A percentile compares a stretch with the other conserved stretches of the same genome.
These are phyloP conservation scores for Hericium rajendrae DNA, from an alignment of 768 basidiomycete genomes.

Conservation along the genomic window DNA sequence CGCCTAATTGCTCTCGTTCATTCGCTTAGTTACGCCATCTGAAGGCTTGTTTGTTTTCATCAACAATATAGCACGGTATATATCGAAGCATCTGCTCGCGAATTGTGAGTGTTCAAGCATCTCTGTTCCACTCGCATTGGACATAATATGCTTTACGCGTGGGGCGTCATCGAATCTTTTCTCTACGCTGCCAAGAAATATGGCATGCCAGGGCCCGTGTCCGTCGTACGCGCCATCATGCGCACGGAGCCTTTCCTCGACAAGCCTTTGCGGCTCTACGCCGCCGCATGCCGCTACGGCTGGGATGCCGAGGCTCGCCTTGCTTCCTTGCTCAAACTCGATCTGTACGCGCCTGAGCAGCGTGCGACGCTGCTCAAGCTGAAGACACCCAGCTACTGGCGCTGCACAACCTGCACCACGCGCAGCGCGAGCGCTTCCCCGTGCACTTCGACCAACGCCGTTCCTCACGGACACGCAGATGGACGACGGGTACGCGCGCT, in stretches of 20 bases:
- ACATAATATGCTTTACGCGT: no score
- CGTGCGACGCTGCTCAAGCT: constrained; percentile 38
- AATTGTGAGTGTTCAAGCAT: no score
- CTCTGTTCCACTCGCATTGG: no score
- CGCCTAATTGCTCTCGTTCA: no score
- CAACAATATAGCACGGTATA: no score
- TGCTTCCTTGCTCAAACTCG: constrained; percentile 46
- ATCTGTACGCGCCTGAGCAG: constrained; percentile 38
- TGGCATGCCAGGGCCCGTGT: constrained; percentile 57
- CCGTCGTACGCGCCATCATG: constrained; percentile 49
- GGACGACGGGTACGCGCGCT: constrained; percentile 36
- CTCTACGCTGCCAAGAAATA: constrained; percentile 60
- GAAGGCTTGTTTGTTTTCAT: no score
- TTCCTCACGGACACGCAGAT: constrained; percentile 32
- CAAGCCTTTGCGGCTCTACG: constrained; percentile 44
- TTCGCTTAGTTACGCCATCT: no score
- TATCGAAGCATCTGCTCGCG: no score
- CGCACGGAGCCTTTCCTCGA: constrained; percentile 40
- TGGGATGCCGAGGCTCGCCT: constrained; percentile 48
- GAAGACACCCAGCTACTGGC: constrained; percentile 38
- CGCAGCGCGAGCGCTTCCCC: constrained; percentile 40
- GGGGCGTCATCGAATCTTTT: constrained; percentile 46
- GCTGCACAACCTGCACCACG: constrained; percentile 45
- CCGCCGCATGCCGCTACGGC: constrained; percentile 44
- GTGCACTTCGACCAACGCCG: constrained; percentile 43